Evolutionary conservation across 352 stramenopile genomes (phyloP).

Genomic region (Pythium scleroteichum): DNA sequence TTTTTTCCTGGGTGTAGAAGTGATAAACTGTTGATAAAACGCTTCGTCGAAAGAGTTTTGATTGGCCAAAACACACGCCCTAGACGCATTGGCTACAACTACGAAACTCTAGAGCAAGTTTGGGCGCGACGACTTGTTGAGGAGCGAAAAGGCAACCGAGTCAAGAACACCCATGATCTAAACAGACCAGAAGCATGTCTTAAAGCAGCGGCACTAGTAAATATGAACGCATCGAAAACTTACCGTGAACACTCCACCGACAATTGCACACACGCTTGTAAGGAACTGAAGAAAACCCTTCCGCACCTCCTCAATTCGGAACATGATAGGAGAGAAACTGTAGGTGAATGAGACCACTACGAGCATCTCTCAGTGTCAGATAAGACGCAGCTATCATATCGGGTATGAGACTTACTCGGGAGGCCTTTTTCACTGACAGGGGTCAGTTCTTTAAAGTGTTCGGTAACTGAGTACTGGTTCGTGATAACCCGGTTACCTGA

Average conservation of each 20-base stretch:
- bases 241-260: constrained; percentile 91
- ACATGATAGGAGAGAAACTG: constrained; percentile 96
- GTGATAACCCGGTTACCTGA: constrained; percentile 87
- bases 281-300: constrained; percentile 90
- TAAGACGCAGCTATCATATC: not conserved
- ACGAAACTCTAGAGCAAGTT: constrained; percentile 22
- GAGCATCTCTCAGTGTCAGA: constrained; percentile 27
- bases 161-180: constrained; percentile 44
- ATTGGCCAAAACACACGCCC: constrained; percentile 30
- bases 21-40: too few relatives aligned
- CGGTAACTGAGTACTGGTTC: constrained; percentile 99
- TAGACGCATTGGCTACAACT: constrained; percentile 18
- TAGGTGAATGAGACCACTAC: constrained; percentile 97
- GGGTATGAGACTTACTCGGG: constrained; percentile 51
- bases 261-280: constrained; percentile 91
- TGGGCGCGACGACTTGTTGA: constrained; percentile 30
- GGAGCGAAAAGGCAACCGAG: constrained; percentile 28
- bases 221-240: constrained; percentile 7
- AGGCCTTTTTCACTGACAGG: constrained; percentile 86
- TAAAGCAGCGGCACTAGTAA: not conserved
- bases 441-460: constrained; percentile 91
- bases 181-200: too few relatives aligned
- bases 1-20: too few relatives aligned
- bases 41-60: not conserved
- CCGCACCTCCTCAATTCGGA: constrained; percentile 93